Evolutionary conservation across 306 rosid genomes (phyloP).

Genomic region (Macrotyloma uniflorum): DNA sequence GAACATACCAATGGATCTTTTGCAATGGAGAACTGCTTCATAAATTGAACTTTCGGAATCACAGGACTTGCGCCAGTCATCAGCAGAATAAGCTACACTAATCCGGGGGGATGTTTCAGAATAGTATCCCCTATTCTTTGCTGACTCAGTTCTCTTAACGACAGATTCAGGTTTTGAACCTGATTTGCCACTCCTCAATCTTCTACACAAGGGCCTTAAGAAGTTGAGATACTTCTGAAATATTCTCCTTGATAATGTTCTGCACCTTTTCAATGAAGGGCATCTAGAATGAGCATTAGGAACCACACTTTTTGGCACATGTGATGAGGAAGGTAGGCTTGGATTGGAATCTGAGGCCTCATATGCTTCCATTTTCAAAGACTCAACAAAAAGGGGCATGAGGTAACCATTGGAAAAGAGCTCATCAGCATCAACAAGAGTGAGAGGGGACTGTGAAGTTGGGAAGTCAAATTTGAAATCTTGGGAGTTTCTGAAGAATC

Average conservation of each 20-base stretch:
- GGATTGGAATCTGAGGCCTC: constrained; percentile 48
- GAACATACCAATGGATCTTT: constrained; percentile 81
- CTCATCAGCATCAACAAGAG: constrained; percentile 91
- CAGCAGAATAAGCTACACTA: constrained; percentile 75
- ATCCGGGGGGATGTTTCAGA: constrained; percentile 74
- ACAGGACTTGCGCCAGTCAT: constrained; percentile 83
- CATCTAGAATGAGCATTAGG: constrained; percentile 47
- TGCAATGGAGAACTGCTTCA: constrained; percentile 99
- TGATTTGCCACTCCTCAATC: constrained; percentile 58
- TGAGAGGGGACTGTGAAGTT: constrained; percentile 56
- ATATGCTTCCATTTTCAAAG: constrained; percentile 62
- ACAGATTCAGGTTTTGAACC: constrained; percentile 53
- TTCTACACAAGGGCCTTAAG: constrained; percentile 74
- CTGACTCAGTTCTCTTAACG: constrained; percentile 54
- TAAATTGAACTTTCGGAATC: constrained; percentile 95
- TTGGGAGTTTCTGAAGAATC: constrained; percentile 74
- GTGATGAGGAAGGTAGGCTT: constrained; percentile 43
- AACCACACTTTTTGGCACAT: constrained; percentile 41
- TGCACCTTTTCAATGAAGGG: constrained; percentile 69
- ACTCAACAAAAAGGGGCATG: constrained; percentile 73
- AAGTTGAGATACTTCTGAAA: constrained; percentile 77
- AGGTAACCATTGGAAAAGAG: constrained; percentile 91
- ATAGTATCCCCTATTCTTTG: constrained; percentile 61
- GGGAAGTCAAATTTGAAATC: constrained; percentile 92
- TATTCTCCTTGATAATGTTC: constrained; percentile 68